Percentiles rank a stretch among this genome's conserved stretches.
Conservation (phyloP, 345 rosid genomes). For the Eucalyptus erythrocorys region DNA sequence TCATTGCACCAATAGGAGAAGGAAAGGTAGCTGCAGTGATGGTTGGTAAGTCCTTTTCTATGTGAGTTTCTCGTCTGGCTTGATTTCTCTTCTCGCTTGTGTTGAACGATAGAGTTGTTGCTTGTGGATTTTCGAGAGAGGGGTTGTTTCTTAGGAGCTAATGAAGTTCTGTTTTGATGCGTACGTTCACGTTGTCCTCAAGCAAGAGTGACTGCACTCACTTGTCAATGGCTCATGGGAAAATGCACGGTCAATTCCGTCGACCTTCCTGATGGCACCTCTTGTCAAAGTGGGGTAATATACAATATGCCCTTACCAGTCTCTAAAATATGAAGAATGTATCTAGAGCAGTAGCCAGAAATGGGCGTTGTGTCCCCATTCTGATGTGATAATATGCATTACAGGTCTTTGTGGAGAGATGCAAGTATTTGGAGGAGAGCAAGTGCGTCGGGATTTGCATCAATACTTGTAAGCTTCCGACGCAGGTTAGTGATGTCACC, state of each 20-base stretch:
- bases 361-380: background rate
- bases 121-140: background rate
- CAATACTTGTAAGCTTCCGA: constrained; percentile 88
- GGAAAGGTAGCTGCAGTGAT: constrained; percentile 71
- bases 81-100: background rate
- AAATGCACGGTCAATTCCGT: constrained; percentile 49
- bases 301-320: background rate
- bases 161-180: background rate
- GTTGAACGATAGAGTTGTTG: background rate
- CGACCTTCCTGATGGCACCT: constrained; percentile 72
- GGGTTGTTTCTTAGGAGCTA: background rate
- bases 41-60: constrained; percentile 64
- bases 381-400: background rate
- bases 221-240: constrained; percentile 98
- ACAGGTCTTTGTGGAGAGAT: constrained; percentile 85
- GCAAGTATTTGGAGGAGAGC: constrained; percentile 90
- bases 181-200: background rate
- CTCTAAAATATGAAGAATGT: background rate
- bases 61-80: background rate
- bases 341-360: background rate
- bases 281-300: constrained; percentile 64
- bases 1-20: constrained; percentile 57
- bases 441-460: constrained; percentile 77
- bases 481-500: constrained; percentile 41
- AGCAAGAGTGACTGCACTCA: constrained; percentile 82